Evolutionary conservation across 1,284 basidiomycete species (phyloP).

Genomic region (Microbotryum violaceum): DNA sequence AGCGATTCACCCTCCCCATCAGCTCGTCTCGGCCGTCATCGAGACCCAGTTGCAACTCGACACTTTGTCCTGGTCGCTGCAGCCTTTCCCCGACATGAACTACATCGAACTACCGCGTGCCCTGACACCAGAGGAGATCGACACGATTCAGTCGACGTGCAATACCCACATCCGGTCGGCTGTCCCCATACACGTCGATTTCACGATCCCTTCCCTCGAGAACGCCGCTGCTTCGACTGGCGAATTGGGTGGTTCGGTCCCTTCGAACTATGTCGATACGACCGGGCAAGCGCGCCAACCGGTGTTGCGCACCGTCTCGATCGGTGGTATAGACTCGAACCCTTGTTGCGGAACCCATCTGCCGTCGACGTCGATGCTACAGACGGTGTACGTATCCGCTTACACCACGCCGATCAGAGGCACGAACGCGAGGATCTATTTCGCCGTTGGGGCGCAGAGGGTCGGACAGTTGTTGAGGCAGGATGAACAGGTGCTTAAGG

Average conservation of each 20-base stretch:
- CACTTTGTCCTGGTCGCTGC: conserved; percentile 65
- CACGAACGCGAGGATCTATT: conserved; percentile 59
- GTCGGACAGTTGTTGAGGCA: conserved; percentile 51
- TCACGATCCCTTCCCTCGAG: no score
- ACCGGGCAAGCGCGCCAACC: conserved; percentile 38
- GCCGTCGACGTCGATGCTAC: conserved; percentile 49
- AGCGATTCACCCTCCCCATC: conserved; percentile 77
- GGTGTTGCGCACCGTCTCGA: conserved; percentile 72
- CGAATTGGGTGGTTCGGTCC: conserved; percentile 47
- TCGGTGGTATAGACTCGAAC: conserved; percentile 70
- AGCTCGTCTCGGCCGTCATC: conserved; percentile 71
- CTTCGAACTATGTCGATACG: conserved; percentile 58
- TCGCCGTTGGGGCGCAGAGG: conserved; percentile 62
- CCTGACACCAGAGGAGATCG: conserved; percentile 59
- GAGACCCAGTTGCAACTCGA: conserved; percentile 60
- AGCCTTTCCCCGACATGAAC: conserved; percentile 52
- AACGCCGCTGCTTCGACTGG: no score
- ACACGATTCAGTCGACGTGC: conserved; percentile 55
- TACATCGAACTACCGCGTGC: conserved; percentile 71
- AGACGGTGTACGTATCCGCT: conserved; percentile 58
- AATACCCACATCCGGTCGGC: conserved; percentile 50
- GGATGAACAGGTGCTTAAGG: conserved; percentile 1
- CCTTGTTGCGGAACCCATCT: conserved; percentile 84
- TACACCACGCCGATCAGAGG: conserved; percentile 51
- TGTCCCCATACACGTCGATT: no score